A percentile compares a stretch with the other conserved stretches of the same genome.
Conservation (phyloP, 768 basidiomycete species). For the Psilocybe cyanescens region DNA sequence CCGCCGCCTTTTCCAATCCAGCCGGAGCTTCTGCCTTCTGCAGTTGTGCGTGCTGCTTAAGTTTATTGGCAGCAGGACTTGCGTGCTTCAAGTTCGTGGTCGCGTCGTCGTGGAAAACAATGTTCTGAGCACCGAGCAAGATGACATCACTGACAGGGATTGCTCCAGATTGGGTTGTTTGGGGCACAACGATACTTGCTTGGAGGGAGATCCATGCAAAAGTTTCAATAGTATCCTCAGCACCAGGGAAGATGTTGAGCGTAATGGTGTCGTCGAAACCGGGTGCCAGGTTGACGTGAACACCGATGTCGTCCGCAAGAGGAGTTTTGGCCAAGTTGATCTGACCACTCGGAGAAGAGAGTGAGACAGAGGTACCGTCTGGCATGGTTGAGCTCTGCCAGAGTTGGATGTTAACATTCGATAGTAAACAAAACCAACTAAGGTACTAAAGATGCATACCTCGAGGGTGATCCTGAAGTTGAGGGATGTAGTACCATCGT, state of each 20-base stretch:
- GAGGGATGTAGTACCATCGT: background rate
- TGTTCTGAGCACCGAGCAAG: background rate
- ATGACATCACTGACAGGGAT: background rate
- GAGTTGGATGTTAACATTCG: background rate
- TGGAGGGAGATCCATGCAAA: conserved; percentile 3
- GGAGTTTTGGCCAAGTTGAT: background rate
- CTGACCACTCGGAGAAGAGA: background rate
- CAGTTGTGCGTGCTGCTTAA: background rate
- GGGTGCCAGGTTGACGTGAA: background rate
- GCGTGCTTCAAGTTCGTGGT: background rate
- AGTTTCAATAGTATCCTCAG: background rate
- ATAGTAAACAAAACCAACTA: no score
- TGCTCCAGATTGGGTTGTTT: background rate
- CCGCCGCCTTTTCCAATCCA: background rate
- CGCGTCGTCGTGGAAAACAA: conserved; percentile 2
- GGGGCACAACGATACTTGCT: background rate
- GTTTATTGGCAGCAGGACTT: background rate
- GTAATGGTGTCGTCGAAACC: conserved; percentile 2
- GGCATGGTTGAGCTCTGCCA: background rate
- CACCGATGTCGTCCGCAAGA: background rate
- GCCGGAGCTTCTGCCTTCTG: background rate
- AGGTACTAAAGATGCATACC: background rate
- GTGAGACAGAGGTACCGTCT: background rate
- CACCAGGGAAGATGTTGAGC: background rate
- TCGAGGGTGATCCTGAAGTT: background rate